Evolutionary conservation across 805 yeast species (phyloP).

Genomic region (Ogataea angusta): DNA sequence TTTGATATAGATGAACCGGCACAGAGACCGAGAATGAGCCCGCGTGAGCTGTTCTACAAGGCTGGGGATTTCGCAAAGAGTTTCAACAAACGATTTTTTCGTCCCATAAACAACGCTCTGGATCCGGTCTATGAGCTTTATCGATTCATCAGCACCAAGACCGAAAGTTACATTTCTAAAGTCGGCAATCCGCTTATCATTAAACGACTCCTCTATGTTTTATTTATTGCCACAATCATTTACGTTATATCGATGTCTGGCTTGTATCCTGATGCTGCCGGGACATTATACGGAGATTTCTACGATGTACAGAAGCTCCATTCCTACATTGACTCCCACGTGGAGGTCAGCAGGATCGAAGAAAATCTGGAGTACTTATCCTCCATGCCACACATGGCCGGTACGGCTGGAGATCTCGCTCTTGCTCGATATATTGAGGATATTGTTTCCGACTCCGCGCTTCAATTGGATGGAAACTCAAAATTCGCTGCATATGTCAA

Average conservation of each 20-base stretch:
- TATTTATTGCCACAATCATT: conserved; percentile 56
- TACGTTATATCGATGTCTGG: conserved; percentile 60
- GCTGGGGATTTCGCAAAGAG: conserved; percentile 40
- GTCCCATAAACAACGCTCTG: conserved; percentile 42
- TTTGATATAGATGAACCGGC: conserved; percentile 46
- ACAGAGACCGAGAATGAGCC: conserved; percentile 10
- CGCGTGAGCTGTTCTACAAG: conserved; percentile 29
- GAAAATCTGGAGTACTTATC: conserved; percentile 69
- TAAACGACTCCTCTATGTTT: conserved; percentile 69
- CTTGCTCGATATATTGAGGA: conserved; percentile 63
- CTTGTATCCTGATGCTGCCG: conserved; percentile 41
- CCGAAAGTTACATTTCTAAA: conserved; percentile 57
- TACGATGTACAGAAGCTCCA: conserved; percentile 55
- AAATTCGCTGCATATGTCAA: conserved; percentile 57
- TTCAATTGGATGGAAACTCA: conserved; percentile 48
- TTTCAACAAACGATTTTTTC: conserved; percentile 37
- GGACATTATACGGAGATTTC: conserved; percentile 52
- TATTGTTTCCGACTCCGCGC: conserved; percentile 55
- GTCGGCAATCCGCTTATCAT: conserved; percentile 87
- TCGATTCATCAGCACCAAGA: conserved; percentile 37
- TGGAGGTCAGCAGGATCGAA: conserved; percentile 57
- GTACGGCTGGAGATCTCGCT: conserved; percentile 80
- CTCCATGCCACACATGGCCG: conserved; percentile 82
- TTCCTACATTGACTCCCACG: conserved; percentile 44
- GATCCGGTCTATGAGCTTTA: conserved; percentile 54